Evolutionary conservation across 495 filamentous ascomycete species (phyloP), one percentile per base, ranked within the genome.

Genomic region (Apiosordaria backusii): DNA sequence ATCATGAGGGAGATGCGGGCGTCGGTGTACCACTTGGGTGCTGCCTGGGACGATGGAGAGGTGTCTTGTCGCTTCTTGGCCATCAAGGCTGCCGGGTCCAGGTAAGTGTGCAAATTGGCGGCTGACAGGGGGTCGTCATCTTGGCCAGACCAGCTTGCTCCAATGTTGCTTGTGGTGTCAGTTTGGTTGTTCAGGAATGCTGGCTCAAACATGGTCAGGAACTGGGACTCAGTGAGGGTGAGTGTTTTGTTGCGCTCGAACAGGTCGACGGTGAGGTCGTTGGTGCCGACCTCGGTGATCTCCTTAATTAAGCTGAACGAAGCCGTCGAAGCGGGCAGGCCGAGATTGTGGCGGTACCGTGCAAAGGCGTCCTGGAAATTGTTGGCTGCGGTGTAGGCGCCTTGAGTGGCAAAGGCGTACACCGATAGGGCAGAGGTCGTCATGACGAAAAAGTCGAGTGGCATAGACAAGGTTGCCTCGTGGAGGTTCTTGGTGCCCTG

Each of bases 381-480:
- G 68, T 85, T 86, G 19, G 80, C 82, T 3, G 84, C 83, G 4
- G 81, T 75, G 67, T 87, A 87, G 29, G 82, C 81, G 24, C 79
- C 73, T 71, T 88, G 86, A 0, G 78, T 77, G 21, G 72, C 64
- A 59, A 71, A 79, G 1, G 85, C 86, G 22, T 85, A 68, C 0
- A 81, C 68, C 19, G 78, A 82, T 4, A 80, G 71, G 3, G 83
- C 70, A 5, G 86, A 87, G 26, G 80, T 83, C 4, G 85, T 74
- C 26, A 77, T 75, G 45, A 87, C 68, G 71, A 88, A 87, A 73
- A 88, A 88, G 65, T 86, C 84, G 1, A 87, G 75, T 0, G 54
- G 57, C 50, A 55, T 62, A 22, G 69, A 62, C 35, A 21, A 25
- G 18, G 85, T 74, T 4, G 58, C 29, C n/a, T 81, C 57, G 63